A percentile compares a stretch with the other conserved stretches of the same genome.
These are phyloP conservation scores for Datisca glomerata DNA, from an alignment of 306 rosid genomes.

Conservation along the genomic window DNA sequence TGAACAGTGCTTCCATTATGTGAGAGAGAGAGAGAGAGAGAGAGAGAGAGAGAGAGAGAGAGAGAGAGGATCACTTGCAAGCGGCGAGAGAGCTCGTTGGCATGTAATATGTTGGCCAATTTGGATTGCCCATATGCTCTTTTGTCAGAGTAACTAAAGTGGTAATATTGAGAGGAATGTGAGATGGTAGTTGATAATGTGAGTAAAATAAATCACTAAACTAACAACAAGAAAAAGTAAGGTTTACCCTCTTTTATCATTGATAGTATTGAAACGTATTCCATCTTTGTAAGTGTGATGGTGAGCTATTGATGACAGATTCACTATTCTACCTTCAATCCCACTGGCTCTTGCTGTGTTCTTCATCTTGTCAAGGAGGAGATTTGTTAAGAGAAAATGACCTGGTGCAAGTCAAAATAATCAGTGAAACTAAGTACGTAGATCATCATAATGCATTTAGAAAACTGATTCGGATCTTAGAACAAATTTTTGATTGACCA, in stretches of 20 bases:
- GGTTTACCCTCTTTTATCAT: constrained; percentile 45
- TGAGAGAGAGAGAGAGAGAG: background rate
- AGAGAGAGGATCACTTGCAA: constrained; percentile 28
- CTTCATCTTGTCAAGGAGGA: constrained; percentile 73
- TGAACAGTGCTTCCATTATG: background rate
- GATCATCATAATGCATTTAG: too few species aligned
- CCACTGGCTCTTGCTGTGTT: constrained; percentile 56
- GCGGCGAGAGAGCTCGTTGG: constrained; percentile 68
- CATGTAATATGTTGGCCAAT: constrained; percentile 68
- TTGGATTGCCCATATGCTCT: constrained; percentile 91
- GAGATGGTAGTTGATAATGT: too few species aligned
- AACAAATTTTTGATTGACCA: too few species aligned
- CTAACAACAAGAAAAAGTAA: too few species aligned
- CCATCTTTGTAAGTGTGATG: constrained; percentile 45
- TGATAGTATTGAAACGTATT: constrained; percentile 53
- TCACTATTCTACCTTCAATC: constrained; percentile 83
- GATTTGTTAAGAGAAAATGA: constrained; percentile 71
- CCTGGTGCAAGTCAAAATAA: constrained; percentile 23
- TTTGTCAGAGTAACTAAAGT: constrained; percentile 79
- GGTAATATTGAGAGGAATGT: too few species aligned
- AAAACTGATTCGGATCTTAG: too few species aligned
- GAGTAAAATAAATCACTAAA: too few species aligned
- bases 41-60: background rate
- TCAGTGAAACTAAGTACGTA: background rate
- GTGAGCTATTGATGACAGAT: constrained; percentile 81